A percentile compares a stretch with the other conserved stretches of the same genome.
Conservation (phyloP, 2,329 filamentous ascomycete genomes). For the Colletotrichum aenigma region DNA sequence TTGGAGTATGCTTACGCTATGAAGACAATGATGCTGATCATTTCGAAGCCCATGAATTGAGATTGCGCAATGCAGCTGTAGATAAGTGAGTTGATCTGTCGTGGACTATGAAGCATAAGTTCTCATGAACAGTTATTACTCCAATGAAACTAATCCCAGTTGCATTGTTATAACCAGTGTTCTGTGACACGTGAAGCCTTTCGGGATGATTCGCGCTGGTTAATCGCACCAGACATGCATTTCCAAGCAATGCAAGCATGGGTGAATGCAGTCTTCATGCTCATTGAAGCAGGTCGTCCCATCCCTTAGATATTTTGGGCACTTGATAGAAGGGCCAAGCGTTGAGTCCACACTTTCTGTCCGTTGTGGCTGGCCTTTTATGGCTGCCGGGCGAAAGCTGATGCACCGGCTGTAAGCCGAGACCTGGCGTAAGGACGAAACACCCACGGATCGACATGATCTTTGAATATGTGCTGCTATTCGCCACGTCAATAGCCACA, state of each 20-base stretch:
- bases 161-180: accelerated
- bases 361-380: background rate
- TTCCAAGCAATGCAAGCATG: background rate
- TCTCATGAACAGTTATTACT: background rate
- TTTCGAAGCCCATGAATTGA: background rate
- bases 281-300: background rate
- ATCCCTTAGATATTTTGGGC: background rate
- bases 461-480: background rate
- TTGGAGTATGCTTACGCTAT: background rate
- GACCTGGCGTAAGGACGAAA: too few species aligned
- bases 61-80: background rate
- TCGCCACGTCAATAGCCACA: background rate
- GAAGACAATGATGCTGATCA: background rate
- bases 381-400: background rate
- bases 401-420: background rate
- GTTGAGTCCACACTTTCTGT: background rate
- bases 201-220: background rate
- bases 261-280: background rate
- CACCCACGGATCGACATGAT: background rate
- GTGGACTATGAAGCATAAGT: background rate
- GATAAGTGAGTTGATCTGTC: background rate
- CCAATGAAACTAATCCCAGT: background rate
- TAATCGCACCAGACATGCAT: background rate
- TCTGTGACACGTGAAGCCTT: background rate
- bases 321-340: background rate